Evolutionary conservation across 257 asterid genomes (phyloP), one percentile per base, ranked within the genome.

Genomic region (Thymus quinquecostatus): DNA sequence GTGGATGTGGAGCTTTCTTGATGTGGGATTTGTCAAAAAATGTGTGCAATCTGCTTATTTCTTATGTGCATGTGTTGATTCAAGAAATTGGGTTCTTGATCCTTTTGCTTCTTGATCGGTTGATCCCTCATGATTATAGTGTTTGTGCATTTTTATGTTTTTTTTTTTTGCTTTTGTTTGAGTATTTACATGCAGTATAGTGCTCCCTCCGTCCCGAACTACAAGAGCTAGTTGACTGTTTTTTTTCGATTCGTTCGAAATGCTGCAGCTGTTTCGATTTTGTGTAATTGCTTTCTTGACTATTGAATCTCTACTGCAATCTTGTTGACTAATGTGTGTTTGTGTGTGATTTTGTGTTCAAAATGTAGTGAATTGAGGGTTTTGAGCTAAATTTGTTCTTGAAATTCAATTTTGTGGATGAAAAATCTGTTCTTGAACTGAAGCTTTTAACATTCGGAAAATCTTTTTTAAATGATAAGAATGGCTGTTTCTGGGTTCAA

Each of bases 401-500:
- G 21, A 21, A 21, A 21, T 21, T 73, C 45, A 68, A 57, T 76
- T 63, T 67, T 74, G 78, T 53, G 32, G 67, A 60, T 63, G 76
- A 32, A 45, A 75, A 53, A 62, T 51, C 66, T 45, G 10, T 34
- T 28, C 66, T 53, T n/a, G 6, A 27, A 66, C 70, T 68, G 21
- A 21, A 21, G 21, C 21, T 21, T 21, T 21, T 21, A 21, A 21
- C 21, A 21, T 21, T 21, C 21, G 64, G 59, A 70, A 57, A 62
- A 49, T 72, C 62, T 54, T 75, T 72, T 64, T 78, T 36, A 57
- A n/a, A 71, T 43, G 61, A 44, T 60, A 86, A 81, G 76, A 66
- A 94, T 94, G 99, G 93, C 97, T 69, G 59, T 79, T 67, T 76
- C 71, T 71, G 83, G 77, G 74, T 76, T 60, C 74, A 84, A 74